A percentile compares a stretch with the other conserved stretches of the same genome.
These are phyloP conservation scores for Monosporascus cannonballus DNA, from an alignment of 2,329 filamentous ascomycete genomes.

Conservation along the genomic window DNA sequence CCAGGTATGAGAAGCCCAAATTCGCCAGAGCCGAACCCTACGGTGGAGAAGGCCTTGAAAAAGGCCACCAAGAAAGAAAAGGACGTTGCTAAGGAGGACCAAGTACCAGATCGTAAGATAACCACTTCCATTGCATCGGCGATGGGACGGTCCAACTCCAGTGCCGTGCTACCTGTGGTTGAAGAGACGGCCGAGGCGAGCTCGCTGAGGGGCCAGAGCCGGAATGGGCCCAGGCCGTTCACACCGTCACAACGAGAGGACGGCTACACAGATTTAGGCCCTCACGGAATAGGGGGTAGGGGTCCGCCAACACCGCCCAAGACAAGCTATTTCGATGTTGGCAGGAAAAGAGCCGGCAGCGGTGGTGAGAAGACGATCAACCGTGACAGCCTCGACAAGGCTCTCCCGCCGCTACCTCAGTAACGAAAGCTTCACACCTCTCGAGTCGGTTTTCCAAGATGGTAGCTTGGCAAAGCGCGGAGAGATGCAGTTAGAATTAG, in stretches of 20 bases:
- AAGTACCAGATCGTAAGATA: conserved; percentile 25
- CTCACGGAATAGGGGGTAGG: conserved; percentile 25
- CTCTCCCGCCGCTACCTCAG: conserved; percentile 49
- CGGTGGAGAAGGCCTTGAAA: conserved; percentile 22
- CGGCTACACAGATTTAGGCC: conserved; percentile 27
- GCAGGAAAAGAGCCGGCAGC: conserved; percentile 20
- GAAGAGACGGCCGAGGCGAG: conserved; percentile 80
- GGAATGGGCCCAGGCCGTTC: conserved; percentile 26
- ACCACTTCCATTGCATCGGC: conserved; percentile 19
- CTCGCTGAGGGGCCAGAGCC: conserved; percentile 57
- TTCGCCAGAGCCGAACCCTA: conserved; percentile 25
- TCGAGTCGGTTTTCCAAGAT: neutral
- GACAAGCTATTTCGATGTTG: conserved; percentile 28
- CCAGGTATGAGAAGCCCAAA: conserved; percentile 24
- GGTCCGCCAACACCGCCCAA: conserved; percentile 44
- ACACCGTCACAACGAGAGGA: conserved; percentile 28
- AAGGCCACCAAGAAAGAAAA: conserved; percentile 24
- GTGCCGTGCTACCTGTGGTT: conserved; percentile 66
- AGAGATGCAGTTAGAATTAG: no score
- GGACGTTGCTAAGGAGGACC: conserved; percentile 23
- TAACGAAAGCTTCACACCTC: conserved; percentile 1
- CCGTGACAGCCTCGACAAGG: conserved; percentile 55
- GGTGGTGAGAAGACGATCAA: conserved; percentile 31
- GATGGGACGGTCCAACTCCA: conserved; percentile 20
- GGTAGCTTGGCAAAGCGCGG: no score